Conservation (phyloP, 305 asterid species). For the Fraxinus latifolia region DNA sequence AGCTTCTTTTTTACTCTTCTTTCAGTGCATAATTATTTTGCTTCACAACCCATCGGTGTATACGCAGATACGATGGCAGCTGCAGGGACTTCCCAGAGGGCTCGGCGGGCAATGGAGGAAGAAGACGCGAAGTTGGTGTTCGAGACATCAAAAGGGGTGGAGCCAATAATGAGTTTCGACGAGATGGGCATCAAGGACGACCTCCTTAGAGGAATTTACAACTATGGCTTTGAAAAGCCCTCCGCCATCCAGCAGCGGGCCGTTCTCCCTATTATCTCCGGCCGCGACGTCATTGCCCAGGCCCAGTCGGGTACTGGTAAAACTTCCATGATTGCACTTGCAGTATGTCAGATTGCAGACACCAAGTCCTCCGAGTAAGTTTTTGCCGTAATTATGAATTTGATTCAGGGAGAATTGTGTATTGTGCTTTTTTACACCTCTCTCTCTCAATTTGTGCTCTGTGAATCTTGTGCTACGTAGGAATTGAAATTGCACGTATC, state of each 20-base stretch:
- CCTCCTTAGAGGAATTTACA: slow-evolving; percentile 77
- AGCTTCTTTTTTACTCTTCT: background rate
- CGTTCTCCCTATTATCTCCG: slow-evolving; percentile 71
- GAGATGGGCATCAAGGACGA: slow-evolving; percentile 89
- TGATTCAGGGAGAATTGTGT: background rate
- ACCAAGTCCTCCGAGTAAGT: slow-evolving; percentile 85
- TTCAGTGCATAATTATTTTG: background rate
- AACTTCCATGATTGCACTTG: slow-evolving; percentile 90
- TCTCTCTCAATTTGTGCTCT: too few relatives aligned
- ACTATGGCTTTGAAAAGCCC: slow-evolving; percentile 91
- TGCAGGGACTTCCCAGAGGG: slow-evolving; percentile 48
- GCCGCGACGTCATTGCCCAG: slow-evolving; percentile 94
- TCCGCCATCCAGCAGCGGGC: slow-evolving; percentile 96
- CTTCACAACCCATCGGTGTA: background rate
- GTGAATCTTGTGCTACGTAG: too few relatives aligned
- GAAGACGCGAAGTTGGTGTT: slow-evolving; percentile 65
- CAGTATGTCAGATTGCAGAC: slow-evolving; percentile 84
- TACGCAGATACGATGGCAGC: slow-evolving; percentile 43
- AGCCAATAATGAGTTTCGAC: slow-evolving; percentile 75
- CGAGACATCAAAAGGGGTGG: slow-evolving; percentile 84
- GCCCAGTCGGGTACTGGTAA: slow-evolving; percentile 95
- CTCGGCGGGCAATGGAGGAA: slow-evolving; percentile 41
- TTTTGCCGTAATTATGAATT: background rate
- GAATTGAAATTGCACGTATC: too few relatives aligned
- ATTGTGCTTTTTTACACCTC: too few relatives aligned